Evolutionary conservation across 140 eudicot species (phyloP), one percentile per base, ranked within the genome.

Genomic region (Oenanthe javanica): DNA sequence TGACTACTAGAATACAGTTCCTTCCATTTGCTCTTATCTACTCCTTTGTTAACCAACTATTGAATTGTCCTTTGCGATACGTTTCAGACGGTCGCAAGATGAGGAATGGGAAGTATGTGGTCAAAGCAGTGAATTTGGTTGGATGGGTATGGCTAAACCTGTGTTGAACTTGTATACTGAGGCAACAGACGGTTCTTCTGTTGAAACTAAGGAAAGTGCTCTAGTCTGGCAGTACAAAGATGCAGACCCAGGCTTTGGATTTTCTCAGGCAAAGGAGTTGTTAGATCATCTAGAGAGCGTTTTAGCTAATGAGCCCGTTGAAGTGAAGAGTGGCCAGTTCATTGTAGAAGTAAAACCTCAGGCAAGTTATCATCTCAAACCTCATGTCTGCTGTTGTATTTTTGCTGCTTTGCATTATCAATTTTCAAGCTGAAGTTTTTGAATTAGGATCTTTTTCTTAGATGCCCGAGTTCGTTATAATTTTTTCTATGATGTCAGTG

Each of bases 81-180:
- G 7, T 77, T 14, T 54, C 81, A 89, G 93, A 85, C 84, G 91
- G 93, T 83, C 86, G 21, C 83, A 77, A 21, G 88, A 82, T 70
- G 84, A 87, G 78, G 91, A 89, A 82, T 89, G 93, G 93, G 91
- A 89, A 76, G 79, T 85, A 14, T 82, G 84, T 64, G 84, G 77
- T 21, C 91, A 87, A 23, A 79, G 75, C 71, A 74, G 67, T 42
- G 86, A 81, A 50, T 89, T 87, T 69, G 89, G 91, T 12, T 89
- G 93, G 93, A 87, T 89, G 87, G 86, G 87, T 31, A 85, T 89
- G 85, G 93, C 93, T 13, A 90, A 89, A 74, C 93, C 93, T 9
- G 91, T 89, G 18, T 87, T 89, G 93, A 83, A 59, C 31, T 54
- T 87, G 71, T 89, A 89, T 81, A 87, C 89, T 7, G 93, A 89